Conservation (phyloP, 306 rosid species). For the Gastrolobium bilobum region DNA sequence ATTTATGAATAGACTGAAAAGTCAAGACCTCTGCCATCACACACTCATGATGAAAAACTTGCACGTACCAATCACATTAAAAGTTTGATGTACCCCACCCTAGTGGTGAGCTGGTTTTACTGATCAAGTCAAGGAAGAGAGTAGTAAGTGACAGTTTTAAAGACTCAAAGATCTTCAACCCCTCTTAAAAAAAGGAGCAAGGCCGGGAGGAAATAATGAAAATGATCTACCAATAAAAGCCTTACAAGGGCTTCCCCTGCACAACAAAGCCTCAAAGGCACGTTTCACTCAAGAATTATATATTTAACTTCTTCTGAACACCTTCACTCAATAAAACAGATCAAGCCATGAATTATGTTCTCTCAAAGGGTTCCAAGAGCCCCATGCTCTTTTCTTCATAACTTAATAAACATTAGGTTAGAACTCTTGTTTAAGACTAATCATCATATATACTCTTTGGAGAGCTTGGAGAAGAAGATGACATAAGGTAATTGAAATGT, state of each 20-base stretch:
- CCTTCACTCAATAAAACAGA: too few relatives aligned
- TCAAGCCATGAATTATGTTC: slow-evolving; percentile 1
- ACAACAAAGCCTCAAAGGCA: too few relatives aligned
- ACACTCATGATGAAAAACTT: not conserved
- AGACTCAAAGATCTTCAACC: not conserved
- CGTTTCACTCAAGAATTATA: too few relatives aligned
- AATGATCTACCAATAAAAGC: not conserved
- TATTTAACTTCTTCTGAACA: too few relatives aligned
- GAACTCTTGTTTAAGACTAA: not conserved
- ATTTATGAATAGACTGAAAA: not conserved
- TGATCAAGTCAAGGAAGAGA: not conserved
- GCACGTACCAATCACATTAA: not conserved
- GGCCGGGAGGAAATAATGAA: too few relatives aligned
- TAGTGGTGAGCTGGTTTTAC: not conserved
- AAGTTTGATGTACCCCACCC: not conserved
- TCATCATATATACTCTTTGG: not conserved
- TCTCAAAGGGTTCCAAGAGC: not conserved
- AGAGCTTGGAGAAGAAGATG: too few relatives aligned
- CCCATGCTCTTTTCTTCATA: slow-evolving; percentile 3
- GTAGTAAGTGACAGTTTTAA: not conserved
- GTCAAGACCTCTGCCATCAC: not conserved
- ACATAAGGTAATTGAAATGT: too few relatives aligned
- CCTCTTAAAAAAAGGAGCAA: too few relatives aligned
- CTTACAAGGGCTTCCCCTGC: too few relatives aligned
- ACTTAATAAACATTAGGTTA: not conserved